These are phyloP conservation scores for Coleophoma crateriformis DNA, from an alignment of 2,329 filamentous ascomycete species.

Conservation along the genomic window DNA sequence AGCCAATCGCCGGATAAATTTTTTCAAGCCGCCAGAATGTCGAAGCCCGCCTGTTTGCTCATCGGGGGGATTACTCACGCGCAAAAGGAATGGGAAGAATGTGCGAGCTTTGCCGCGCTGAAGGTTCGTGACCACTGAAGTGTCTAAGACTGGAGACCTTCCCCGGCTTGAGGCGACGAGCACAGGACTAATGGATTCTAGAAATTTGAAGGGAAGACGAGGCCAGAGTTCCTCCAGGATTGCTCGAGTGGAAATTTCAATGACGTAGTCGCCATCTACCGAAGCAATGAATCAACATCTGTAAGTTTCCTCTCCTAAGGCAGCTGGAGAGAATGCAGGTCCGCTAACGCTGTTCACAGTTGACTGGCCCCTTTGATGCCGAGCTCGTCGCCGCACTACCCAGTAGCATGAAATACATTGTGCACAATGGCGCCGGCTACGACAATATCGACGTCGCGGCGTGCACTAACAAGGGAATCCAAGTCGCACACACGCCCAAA, in stretches of 20 bases:
- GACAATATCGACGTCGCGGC: constrained; percentile 71
- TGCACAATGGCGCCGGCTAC: constrained; percentile 70
- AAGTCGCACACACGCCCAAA: constrained; percentile 70
- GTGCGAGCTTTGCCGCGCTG: constrained; percentile 14
- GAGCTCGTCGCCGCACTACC: constrained; percentile 58
- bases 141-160: no score
- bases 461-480: constrained; percentile 55
- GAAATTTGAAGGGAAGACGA: constrained; percentile 40
- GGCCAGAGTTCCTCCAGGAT: constrained; percentile 62
- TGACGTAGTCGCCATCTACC: constrained; percentile 59
- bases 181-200: neutral
- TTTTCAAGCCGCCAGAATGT: constrained; percentile 1
- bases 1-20: no score
- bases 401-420: constrained; percentile 46
- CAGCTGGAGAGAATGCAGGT: no score
- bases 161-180: no score
- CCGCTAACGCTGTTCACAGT: constrained; percentile 3
- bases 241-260: constrained; percentile 57
- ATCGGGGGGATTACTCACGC: constrained; percentile 19
- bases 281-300: constrained; percentile 61
- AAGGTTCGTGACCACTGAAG: constrained; percentile 9
- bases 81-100: constrained; percentile 20
- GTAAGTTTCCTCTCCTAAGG: constrained; percentile 22
- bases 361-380: constrained; percentile 65
- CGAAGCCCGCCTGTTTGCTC: constrained; percentile 15